phyloP scores from a whole-genome alignment of 768 basidiomycete species.

The Fibroporia radiculosa region DNA sequence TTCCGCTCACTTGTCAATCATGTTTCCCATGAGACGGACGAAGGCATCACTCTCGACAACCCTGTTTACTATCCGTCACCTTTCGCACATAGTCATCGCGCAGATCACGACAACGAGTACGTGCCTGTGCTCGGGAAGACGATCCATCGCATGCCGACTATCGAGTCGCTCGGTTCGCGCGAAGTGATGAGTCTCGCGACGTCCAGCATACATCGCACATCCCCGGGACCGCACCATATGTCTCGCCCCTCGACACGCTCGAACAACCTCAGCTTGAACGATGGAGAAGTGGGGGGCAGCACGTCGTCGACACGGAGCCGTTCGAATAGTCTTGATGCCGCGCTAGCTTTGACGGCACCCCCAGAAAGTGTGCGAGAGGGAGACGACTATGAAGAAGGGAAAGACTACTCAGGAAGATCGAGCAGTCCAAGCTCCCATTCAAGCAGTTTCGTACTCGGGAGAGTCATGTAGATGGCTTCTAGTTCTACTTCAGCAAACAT shows the following conservation, averaged over 20 bases:
- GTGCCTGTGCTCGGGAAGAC: slow-evolving; percentile 56
- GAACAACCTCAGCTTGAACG: slow-evolving; percentile 18
- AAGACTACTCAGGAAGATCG: no score
- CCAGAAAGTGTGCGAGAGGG: slow-evolving; percentile 5
- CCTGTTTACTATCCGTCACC: slow-evolving; percentile 4
- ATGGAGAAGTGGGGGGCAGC: slow-evolving; percentile 11
- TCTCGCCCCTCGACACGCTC: slow-evolving; percentile 23
- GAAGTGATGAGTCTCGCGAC: slow-evolving; percentile 33
- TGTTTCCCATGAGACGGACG: slow-evolving; percentile 46
- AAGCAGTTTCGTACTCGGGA: no score
- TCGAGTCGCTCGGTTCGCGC: slow-evolving; percentile 66
- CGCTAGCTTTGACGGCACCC: slow-evolving; percentile 15
- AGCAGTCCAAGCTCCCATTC: no score
- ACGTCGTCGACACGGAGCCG: slow-evolving; percentile 17
- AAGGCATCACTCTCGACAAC: slow-evolving; percentile 28
- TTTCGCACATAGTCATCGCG: slow-evolving; percentile 1
- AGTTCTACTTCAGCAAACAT: no score
- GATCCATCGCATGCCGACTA: slow-evolving; percentile 74
- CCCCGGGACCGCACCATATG: slow-evolving; percentile 7
- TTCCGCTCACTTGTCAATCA: slow-evolving; percentile 45
- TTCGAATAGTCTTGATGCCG: slow-evolving; percentile 20
- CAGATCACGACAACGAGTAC: slow-evolving; percentile 30
- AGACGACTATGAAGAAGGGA: neutral
- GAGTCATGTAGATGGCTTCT: no score
- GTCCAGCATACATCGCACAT: slow-evolving; percentile 3